These are phyloP conservation scores for Penicillium sp. DNA, from an alignment of 2,329 filamentous ascomycete genomes.

Conservation along the genomic window DNA sequence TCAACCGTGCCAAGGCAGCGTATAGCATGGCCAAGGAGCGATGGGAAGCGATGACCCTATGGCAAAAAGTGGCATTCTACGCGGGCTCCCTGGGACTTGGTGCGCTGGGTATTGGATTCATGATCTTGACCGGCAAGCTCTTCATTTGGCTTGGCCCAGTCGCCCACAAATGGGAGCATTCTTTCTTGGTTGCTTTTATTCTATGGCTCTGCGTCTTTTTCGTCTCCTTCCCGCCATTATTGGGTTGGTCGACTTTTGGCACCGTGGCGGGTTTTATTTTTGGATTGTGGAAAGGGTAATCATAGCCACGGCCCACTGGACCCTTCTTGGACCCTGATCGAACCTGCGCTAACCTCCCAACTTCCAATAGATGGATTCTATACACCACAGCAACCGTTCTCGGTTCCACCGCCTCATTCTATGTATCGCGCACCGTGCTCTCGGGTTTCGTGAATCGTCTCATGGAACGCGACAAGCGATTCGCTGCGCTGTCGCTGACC, in stretches of 20 bases:
- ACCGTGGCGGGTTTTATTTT: conserved; percentile 73
- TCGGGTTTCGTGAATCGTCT: conserved; percentile 77
- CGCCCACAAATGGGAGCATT: conserved; percentile 75
- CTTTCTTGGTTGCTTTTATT: conserved; percentile 73
- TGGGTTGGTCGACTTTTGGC: conserved; percentile 81
- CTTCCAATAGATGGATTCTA: conserved; percentile 72
- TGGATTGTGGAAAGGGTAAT: conserved; percentile 71
- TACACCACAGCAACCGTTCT: conserved; percentile 76
- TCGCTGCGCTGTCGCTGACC: conserved; percentile 84
- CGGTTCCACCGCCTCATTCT: conserved; percentile 78
- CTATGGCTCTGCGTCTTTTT: conserved; percentile 75
- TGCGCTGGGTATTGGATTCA: conserved; percentile 66
- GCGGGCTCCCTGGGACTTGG: conserved; percentile 56
- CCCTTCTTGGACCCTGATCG: neutral
- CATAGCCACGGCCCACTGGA: neutral
- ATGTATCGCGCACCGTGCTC: conserved; percentile 78
- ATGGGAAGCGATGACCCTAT: conserved; percentile 48
- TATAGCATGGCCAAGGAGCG: conserved; percentile 38
- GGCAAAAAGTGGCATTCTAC: conserved; percentile 66
- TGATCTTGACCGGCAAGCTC: conserved; percentile 79
- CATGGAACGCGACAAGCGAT: conserved; percentile 81
- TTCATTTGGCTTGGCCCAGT: conserved; percentile 75
- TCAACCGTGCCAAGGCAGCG: conserved; percentile 41
- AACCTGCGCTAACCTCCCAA: conserved; percentile 14
- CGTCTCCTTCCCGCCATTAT: conserved; percentile 82